phyloP scores from a whole-genome alignment of 2,329 filamentous ascomycete genomes.

The Sporothrix luriei region DNA sequence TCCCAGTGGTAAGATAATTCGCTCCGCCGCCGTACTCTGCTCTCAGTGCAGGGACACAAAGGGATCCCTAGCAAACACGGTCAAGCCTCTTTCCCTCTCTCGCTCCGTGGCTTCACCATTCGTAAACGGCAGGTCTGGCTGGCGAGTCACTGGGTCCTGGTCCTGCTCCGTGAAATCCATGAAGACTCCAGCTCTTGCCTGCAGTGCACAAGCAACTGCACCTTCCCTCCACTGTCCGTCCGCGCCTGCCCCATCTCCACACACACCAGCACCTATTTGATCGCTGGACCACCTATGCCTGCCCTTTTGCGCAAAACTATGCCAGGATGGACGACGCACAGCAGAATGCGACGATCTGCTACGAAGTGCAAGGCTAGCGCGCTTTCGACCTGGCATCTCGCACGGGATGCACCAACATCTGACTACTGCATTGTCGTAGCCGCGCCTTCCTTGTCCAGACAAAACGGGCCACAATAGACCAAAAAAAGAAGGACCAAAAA shows the following conservation, averaged over 20 bases:
- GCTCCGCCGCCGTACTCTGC: no score
- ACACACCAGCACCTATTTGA: slow-evolving; percentile 1
- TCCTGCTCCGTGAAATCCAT: no score
- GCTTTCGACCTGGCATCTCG: slow-evolving; percentile 10
- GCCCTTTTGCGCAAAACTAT: background rate
- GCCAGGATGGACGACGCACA: background rate
- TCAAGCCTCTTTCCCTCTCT: no score
- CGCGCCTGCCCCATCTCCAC: slow-evolving; percentile 1
- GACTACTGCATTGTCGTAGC: slow-evolving; percentile 18
- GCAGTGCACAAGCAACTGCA: background rate
- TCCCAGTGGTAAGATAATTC: no score
- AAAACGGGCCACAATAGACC: background rate
- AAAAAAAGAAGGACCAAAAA: background rate
- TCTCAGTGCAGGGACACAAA: no score
- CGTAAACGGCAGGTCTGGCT: no score
- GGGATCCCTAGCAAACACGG: no score
- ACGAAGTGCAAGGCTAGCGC: background rate
- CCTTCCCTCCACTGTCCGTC: slow-evolving; percentile 11
- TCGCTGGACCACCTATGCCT: background rate
- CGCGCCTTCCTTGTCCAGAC: background rate
- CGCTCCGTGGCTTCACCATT: no score
- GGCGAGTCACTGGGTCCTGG: no score
- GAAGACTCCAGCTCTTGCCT: background rate
- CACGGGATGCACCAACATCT: slow-evolving; percentile 11
- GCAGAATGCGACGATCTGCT: slow-evolving; percentile 21